Conservation (phyloP, 805 yeast genomes). For the Wickerhamiella galacta region DNA sequence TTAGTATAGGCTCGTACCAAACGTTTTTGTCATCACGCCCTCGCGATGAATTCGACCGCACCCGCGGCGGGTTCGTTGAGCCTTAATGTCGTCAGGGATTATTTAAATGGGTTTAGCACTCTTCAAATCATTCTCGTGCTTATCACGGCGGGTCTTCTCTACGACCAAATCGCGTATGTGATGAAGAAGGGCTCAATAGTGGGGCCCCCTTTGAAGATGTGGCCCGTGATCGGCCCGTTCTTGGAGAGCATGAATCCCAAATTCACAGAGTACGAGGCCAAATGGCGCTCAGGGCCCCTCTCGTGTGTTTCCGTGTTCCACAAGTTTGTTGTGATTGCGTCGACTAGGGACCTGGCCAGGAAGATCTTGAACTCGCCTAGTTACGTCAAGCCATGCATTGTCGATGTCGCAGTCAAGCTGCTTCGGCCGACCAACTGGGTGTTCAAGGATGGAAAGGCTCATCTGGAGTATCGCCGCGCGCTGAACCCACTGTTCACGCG, state of each 20-base stretch:
- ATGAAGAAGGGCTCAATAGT: conserved; percentile 72
- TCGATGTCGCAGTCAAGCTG: conserved; percentile 89
- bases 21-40: no score
- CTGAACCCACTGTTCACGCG: conserved; percentile 79
- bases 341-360: conserved; percentile 73
- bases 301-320: conserved; percentile 97
- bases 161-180: conserved; percentile 47
- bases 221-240: conserved; percentile 96
- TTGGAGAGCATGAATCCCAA: conserved; percentile 89
- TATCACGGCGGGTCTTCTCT: conserved; percentile 14
- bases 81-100: background rate
- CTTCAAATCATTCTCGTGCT: conserved; percentile 6
- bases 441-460: conserved; percentile 89
- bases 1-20: no score
- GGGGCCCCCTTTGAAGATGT: conserved; percentile 73
- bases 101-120: background rate
- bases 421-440: conserved; percentile 96
- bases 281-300: conserved; percentile 89
- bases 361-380: conserved; percentile 71
- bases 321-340: conserved; percentile 90
- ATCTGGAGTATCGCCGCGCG: conserved; percentile 80
- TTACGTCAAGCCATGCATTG: conserved; percentile 93
- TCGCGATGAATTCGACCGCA: background rate
- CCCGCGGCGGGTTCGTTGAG: background rate
- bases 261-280: conserved; percentile 79